These are phyloP conservation scores for Nematodospora anomalae DNA, from an alignment of 1,139 yeast genomes.

Conservation along the genomic window DNA sequence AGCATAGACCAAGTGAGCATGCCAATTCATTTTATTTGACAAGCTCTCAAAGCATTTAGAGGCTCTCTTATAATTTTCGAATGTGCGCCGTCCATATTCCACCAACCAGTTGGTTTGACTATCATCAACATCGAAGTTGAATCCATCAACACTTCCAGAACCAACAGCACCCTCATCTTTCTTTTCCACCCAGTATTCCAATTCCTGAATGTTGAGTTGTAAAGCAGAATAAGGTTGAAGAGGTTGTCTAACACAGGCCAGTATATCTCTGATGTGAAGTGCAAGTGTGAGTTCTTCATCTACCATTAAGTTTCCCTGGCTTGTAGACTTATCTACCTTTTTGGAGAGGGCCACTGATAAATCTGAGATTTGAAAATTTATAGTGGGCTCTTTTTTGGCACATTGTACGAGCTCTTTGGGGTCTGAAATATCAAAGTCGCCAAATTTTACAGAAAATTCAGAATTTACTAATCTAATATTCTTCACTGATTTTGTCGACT, in stretches of 20 bases:
- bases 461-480: conserved; percentile 57
- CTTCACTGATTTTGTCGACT: conserved; percentile 35
- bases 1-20: conserved; percentile 50
- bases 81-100: conserved; percentile 23
- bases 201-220: conserved; percentile 24
- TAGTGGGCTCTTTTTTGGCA: conserved; percentile 21
- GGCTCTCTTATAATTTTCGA: conserved; percentile 22
- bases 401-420: conserved; percentile 19
- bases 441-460: conserved; percentile 45
- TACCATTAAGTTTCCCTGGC: conserved; percentile 6
- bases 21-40: conserved; percentile 17
- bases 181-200: conserved; percentile 46
- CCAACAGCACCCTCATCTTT: conserved; percentile 25
- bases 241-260: conserved; percentile 26
- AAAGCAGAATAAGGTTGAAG: conserved; percentile 24
- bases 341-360: conserved; percentile 39
- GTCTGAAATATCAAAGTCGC: conserved; percentile 29
- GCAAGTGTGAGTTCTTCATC: conserved; percentile 25
- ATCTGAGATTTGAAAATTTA: conserved; percentile 31
- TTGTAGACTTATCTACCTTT: conserved; percentile 14
- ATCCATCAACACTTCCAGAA: conserved; percentile 35
- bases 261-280: conserved; percentile 31
- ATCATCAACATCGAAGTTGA: conserved; percentile 34
- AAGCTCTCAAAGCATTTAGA: conserved; percentile 20
- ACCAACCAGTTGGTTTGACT: conserved; percentile 40